phyloP scores from a whole-genome alignment of 495 filamentous ascomycete genomes.

The Apiosordaria backusii region DNA sequence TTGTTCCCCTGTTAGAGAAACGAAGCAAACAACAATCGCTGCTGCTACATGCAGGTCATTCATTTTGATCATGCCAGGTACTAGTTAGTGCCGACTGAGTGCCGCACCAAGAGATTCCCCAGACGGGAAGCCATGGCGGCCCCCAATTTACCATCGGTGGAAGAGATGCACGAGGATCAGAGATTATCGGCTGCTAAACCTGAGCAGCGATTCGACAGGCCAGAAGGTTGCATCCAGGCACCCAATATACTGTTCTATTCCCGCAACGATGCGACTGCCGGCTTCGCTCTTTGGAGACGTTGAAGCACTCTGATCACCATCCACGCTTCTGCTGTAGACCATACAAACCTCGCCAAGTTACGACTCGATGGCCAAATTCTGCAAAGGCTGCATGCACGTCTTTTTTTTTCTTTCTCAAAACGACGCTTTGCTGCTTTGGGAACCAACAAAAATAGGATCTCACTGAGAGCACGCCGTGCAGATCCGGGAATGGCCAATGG shows the following conservation, averaged over 20 bases:
- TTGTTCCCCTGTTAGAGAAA: background rate
- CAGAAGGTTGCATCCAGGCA: constrained; percentile 3
- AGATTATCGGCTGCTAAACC: background rate
- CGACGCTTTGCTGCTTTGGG: constrained; percentile 4
- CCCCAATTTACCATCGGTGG: background rate
- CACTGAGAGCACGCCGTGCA: constrained; percentile 21
- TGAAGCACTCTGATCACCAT: background rate
- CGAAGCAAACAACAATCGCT: background rate
- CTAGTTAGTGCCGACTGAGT: constrained; percentile 2
- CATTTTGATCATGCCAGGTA: background rate
- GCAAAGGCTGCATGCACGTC: constrained; percentile 1
- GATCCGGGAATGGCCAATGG: constrained; percentile 21
- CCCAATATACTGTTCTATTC: background rate
- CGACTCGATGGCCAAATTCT: background rate
- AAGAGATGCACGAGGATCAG: background rate
- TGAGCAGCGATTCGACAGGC: background rate
- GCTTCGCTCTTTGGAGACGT: background rate
- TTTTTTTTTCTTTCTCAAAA: constrained; percentile 2
- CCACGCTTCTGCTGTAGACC: background rate
- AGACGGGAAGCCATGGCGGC: background rate
- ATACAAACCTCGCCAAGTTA: background rate
- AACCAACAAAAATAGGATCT: constrained; percentile 29
- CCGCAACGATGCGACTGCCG: background rate
- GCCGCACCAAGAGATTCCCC: constrained; percentile 6
- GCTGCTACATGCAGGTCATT: constrained; percentile 5